These are phyloP conservation scores for Cladophialophora carrionii DNA, from an alignment of 2,329 filamentous ascomycete genomes.

Conservation along the genomic window DNA sequence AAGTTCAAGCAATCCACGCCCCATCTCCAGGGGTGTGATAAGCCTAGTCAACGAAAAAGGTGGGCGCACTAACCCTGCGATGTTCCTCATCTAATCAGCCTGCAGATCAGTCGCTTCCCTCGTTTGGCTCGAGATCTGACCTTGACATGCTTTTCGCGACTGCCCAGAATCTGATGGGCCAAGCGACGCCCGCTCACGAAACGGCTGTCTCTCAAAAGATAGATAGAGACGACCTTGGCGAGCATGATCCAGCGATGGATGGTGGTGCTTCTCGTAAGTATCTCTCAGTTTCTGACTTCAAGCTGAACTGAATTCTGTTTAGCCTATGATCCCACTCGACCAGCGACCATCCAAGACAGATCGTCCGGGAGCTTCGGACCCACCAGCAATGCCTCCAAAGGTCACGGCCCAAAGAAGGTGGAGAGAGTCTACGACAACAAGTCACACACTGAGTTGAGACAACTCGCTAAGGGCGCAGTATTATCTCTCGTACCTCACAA, in stretches of 20 bases:
- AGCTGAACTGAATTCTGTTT: constrained; percentile 5
- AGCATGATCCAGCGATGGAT: constrained; percentile 16
- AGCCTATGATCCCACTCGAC: constrained; percentile 34
- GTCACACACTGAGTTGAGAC: constrained; percentile 46
- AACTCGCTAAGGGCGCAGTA: constrained; percentile 67
- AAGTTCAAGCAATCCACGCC: constrained; percentile 10
- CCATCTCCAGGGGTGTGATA: constrained; percentile 2
- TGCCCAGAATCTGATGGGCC: constrained; percentile 19
- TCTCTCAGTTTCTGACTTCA: background rate
- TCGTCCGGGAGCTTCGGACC: constrained; percentile 12
- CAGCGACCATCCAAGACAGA: constrained; percentile 24
- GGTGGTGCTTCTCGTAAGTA: constrained; percentile 31
- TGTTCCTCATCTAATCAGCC: constrained; percentile 15
- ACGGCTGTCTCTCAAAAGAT: background rate
- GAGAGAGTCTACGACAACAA: constrained; percentile 36
- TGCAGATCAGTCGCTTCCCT: constrained; percentile 30
- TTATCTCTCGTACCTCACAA: constrained; percentile 65
- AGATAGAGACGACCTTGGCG: background rate
- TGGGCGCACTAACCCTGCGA: constrained; percentile 1
- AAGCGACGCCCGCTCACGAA: background rate
- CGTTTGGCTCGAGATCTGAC: constrained; percentile 33
- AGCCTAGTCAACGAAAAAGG: constrained; percentile 21
- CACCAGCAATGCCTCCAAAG: constrained; percentile 6
- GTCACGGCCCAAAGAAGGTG: constrained; percentile 7
- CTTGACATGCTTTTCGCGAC: constrained; percentile 31